Evolutionary conservation across 2,329 filamentous ascomycete genomes (phyloP), one percentile per base, ranked within the genome.

Genomic region (Alternaria angustiovoidea): DNA sequence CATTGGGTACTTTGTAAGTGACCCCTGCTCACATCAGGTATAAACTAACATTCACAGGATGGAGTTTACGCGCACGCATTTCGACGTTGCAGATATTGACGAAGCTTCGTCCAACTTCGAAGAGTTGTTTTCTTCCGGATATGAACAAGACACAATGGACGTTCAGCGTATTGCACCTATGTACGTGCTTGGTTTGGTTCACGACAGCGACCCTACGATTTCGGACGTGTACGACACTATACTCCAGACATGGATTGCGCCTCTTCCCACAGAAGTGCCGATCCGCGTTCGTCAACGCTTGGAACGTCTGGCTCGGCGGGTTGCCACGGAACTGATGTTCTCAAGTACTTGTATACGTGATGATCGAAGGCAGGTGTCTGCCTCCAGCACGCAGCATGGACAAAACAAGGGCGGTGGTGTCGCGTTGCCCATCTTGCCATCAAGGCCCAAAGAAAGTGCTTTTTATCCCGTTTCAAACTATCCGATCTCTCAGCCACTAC

Each of bases 291-390:
- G 77, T 7, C 69, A 74, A 57, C 62, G 41, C 5, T 73, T 74
- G 42, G 76, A 79, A 63, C 65, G 67, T 18, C 62, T 77, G 16
- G 73, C 72, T n/a, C 70, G 75, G 34, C 70, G 68, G 4, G 53
- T 79, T 16, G 78, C 81, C 14, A 72, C 75, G 5, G 76, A 81
- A 43, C 47, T 82, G 2, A 63, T 75, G 2, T 64, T 83, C 5
- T 75, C 80, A 34, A 78, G 75, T 47, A 60, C 41, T 16, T 66
- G 68, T n/a, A 28, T 74, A 26, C 62, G 59, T n/a, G 46, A 52
- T 28, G 41, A 41, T 16, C 32, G 34, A 36, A 57, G 28, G 7
- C 43, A 22, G 22, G 22, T 4, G 22, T 22, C 59, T 4, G 57
- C 62, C 9, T 47, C 71, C 2, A 60, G 48, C 9, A 48, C 48